A percentile compares a stretch with the other conserved stretches of the same genome.
These are phyloP conservation scores for Corylus heterophylla DNA, from an alignment of 306 rosid genomes.

Conservation along the genomic window DNA sequence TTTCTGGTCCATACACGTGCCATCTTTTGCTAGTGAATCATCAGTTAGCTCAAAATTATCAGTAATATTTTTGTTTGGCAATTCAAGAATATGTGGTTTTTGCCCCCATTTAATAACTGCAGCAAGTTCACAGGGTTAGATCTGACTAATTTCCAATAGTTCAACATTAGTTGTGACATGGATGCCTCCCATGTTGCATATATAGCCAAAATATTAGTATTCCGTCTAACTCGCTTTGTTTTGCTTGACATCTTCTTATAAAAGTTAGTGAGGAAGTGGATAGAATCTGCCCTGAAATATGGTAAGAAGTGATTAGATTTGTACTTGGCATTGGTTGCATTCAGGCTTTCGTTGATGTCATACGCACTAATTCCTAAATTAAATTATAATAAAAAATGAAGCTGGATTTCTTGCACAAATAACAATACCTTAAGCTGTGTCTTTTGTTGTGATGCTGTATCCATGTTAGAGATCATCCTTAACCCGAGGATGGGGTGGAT, in stretches of 20 bases:
- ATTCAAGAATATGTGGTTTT: not conserved
- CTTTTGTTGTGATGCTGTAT: not conserved
- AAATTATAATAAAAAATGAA: not conserved
- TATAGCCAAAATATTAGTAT: not conserved
- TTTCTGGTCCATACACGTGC: not conserved
- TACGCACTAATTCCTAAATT: too few species aligned
- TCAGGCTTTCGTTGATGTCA: not conserved
- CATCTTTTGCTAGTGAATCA: not conserved
- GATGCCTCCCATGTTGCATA: not conserved
- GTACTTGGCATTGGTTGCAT: not conserved
- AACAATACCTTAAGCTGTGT: not conserved
- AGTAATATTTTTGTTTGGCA: not conserved
- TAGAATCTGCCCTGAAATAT: not conserved
- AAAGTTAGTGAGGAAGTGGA: not conserved
- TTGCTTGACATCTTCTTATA: not conserved
- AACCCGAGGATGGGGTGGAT: too few species aligned
- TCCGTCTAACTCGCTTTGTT: not conserved
- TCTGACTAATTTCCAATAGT: not conserved
- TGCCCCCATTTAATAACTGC: not conserved
- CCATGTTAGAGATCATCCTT: too few species aligned
- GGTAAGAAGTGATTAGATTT: slow-evolving; percentile 3
- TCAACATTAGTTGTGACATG: not conserved
- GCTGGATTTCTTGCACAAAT: not conserved
- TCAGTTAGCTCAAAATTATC: not conserved
- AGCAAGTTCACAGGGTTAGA: not conserved